phyloP scores from a whole-genome alignment of 2,329 filamentous ascomycete species.

The Paecilomyces dactylethromorphus region DNA sequence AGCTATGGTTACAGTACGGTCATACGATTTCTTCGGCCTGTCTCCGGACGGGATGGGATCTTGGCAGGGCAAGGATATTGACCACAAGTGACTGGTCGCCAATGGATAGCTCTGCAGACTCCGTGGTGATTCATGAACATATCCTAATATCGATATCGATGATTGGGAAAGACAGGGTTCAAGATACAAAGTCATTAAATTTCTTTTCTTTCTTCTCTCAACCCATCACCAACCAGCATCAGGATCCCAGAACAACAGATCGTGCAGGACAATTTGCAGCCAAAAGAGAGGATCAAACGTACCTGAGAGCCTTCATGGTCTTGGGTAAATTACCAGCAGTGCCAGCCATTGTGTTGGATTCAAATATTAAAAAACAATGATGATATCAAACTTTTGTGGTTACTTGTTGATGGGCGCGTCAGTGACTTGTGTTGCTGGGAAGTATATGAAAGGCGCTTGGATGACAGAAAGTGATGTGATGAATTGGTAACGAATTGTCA shows the following conservation, averaged over 20 bases:
- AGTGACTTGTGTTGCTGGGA: background rate
- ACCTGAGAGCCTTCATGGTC: constrained; percentile 59
- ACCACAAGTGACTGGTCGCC: background rate
- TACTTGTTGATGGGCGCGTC: background rate
- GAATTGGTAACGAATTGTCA: background rate
- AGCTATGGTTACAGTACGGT: background rate
- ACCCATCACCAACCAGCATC: background rate
- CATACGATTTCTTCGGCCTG: background rate
- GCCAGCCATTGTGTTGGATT: constrained; percentile 22
- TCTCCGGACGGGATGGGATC: background rate
- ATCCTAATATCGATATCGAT: background rate
- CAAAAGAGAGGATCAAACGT: constrained; percentile 17
- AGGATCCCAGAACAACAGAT: background rate
- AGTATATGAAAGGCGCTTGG: background rate
- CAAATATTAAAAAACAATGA: background rate
- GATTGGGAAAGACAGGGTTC: background rate
- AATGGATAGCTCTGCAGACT: background rate
- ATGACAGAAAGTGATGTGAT: background rate
- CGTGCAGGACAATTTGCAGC: background rate
- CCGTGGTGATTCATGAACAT: background rate
- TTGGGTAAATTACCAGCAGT: constrained; percentile 39
- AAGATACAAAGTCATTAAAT: no score
- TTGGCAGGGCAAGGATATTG: background rate
- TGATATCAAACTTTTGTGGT: background rate
- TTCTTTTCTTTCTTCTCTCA: background rate